Conservation (phyloP, 2,329 filamentous ascomycete genomes). For the Ceratocystis destructans region DNA sequence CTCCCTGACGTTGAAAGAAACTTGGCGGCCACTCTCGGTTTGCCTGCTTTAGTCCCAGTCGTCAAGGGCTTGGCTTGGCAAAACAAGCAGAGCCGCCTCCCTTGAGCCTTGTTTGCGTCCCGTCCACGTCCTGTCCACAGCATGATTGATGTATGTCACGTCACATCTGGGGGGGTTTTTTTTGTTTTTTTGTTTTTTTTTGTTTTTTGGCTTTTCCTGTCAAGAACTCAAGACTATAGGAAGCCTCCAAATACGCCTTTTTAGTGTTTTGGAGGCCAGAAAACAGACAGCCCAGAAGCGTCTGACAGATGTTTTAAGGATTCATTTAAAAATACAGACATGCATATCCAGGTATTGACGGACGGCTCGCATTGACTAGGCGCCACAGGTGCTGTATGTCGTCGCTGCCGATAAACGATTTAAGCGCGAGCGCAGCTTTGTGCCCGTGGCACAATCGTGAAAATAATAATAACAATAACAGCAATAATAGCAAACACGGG, state of each 20-base stretch:
- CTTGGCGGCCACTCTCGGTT: background rate
- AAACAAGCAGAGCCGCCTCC: background rate
- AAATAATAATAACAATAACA: background rate
- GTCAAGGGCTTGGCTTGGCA: background rate
- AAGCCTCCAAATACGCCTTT: background rate
- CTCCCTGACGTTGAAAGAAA: background rate
- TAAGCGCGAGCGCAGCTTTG: background rate
- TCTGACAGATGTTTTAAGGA: background rate
- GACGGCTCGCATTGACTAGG: background rate
- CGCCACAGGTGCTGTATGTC: background rate
- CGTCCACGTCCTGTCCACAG: background rate
- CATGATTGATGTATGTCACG: background rate
- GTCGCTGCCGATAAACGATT: background rate
- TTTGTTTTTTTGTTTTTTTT: too few species aligned
- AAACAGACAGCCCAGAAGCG: background rate
- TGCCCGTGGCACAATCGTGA: background rate
- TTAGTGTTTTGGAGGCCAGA: background rate
- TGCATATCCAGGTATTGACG: background rate
- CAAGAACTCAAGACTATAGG: background rate
- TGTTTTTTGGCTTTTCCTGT: background rate
- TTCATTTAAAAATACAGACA: background rate
- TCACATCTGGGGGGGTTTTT: background rate
- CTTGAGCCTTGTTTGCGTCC: background rate
- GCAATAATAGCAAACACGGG: too few species aligned
- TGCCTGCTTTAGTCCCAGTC: background rate